These are phyloP conservation scores for Xylaria castorea DNA, from an alignment of 495 filamentous ascomycete genomes.

Conservation along the genomic window DNA sequence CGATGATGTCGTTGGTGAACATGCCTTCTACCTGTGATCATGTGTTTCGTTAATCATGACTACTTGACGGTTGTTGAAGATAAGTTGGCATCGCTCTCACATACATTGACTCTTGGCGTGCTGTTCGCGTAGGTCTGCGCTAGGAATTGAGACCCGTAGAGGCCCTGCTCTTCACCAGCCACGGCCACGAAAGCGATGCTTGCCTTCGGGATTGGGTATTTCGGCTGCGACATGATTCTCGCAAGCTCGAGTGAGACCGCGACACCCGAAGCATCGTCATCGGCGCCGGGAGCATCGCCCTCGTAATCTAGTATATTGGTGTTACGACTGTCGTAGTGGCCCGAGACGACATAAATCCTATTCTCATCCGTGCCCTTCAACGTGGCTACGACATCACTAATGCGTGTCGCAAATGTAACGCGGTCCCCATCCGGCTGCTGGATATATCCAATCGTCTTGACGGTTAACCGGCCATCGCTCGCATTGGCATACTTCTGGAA, in stretches of 20 bases:
- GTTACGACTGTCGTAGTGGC: conserved; percentile 60
- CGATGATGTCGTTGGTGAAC: conserved; percentile 62
- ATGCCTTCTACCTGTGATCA: conserved; percentile 56
- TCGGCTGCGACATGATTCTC: conserved; percentile 49
- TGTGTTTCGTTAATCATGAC: neutral
- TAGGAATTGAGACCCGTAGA: conserved; percentile 55
- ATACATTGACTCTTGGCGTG: conserved; percentile 41
- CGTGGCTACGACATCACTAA: conserved; percentile 59
- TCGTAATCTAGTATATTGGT: conserved; percentile 56
- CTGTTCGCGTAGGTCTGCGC: conserved; percentile 56
- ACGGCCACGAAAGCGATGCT: conserved; percentile 61
- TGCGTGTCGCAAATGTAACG: conserved; percentile 52
- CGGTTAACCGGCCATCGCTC: conserved; percentile 50
- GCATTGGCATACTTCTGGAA: conserved; percentile 46
- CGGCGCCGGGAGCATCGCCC: conserved; percentile 59
- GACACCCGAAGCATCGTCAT: conserved; percentile 56
- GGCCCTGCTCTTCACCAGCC: conserved; percentile 60
- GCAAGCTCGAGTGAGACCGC: conserved; percentile 57
- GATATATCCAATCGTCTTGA: conserved; percentile 53
- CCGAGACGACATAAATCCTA: conserved; percentile 58
- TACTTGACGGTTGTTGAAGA: neutral
- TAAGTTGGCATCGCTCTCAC: neutral
- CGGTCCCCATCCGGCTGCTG: conserved; percentile 48
- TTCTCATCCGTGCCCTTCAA: conserved; percentile 54
- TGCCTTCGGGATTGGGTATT: conserved; percentile 45